Conservation (phyloP, 2,329 filamentous ascomycete genomes). For the Alternaria sp. region DNA sequence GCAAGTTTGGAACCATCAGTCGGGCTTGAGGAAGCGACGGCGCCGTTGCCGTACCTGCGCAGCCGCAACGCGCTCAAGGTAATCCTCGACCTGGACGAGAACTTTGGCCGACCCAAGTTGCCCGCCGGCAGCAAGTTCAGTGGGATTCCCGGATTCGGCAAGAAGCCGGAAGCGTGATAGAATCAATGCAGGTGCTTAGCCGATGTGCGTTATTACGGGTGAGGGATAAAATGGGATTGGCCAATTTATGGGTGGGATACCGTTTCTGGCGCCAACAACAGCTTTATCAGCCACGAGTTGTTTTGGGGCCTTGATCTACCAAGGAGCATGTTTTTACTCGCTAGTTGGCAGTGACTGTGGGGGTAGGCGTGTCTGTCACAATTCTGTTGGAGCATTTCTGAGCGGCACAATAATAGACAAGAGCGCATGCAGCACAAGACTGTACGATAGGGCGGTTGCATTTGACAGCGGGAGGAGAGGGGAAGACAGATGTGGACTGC, state of each 20-base stretch:
- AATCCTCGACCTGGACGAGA: slow-evolving; percentile 90
- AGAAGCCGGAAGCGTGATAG: slow-evolving; percentile 38
- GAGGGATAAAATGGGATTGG: slow-evolving; percentile 46
- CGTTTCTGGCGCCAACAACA: slow-evolving; percentile 29
- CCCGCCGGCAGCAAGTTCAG: slow-evolving; percentile 51
- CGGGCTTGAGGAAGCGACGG: slow-evolving; percentile 69
- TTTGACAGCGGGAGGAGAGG: slow-evolving; percentile 9
- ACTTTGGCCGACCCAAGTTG: slow-evolving; percentile 80
- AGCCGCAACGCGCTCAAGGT: slow-evolving; percentile 95
- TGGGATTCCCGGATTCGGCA: slow-evolving; percentile 50
- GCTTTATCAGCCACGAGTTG: slow-evolving; percentile 38
- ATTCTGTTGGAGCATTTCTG: slow-evolving; percentile 12
- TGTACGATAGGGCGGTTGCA: slow-evolving; percentile 32
- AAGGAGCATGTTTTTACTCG: slow-evolving; percentile 26
- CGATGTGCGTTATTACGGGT: slow-evolving; percentile 20
- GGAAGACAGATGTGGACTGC: slow-evolving; percentile 10
- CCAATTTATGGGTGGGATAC: slow-evolving; percentile 28
- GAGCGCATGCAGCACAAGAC: slow-evolving; percentile 24
- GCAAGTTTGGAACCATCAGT: slow-evolving; percentile 66
- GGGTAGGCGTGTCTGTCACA: slow-evolving; percentile 16
- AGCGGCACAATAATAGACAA: slow-evolving; percentile 25
- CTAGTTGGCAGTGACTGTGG: slow-evolving; percentile 27
- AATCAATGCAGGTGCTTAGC: slow-evolving; percentile 17
- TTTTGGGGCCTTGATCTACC: slow-evolving; percentile 36
- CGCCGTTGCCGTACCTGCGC: slow-evolving; percentile 70